phyloP scores from a whole-genome alignment of 2,329 filamentous ascomycete genomes.

The Stemphylium lycopersici region DNA sequence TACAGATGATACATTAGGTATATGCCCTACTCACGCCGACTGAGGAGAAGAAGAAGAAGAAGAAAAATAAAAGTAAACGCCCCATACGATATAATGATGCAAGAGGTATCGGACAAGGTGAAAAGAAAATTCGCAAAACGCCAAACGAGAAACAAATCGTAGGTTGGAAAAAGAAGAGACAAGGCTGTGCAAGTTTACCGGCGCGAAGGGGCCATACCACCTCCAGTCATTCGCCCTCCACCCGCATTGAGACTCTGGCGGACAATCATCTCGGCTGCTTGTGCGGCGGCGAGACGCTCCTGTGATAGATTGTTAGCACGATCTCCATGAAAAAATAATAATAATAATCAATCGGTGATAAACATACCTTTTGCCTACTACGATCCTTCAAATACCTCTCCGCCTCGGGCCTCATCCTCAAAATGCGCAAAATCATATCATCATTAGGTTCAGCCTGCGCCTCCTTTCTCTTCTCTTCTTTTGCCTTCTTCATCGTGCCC shows the following conservation, averaged over 20 bases:
- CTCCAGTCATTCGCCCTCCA: conserved; percentile 58
- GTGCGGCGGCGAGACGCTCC: conserved; percentile 86
- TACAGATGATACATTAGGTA: too few relatives aligned
- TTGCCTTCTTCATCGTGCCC: conserved; percentile 93
- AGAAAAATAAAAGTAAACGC: background rate
- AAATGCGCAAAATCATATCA: conserved; percentile 94
- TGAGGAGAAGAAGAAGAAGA: background rate
- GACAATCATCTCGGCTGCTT: conserved; percentile 92
- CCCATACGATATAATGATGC: conserved; percentile 1
- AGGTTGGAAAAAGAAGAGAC: background rate
- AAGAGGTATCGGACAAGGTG: conserved; percentile 23
- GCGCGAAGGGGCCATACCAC: conserved; percentile 13
- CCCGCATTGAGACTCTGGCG: conserved; percentile 80
- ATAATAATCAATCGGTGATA: background rate
- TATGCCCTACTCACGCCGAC: background rate
- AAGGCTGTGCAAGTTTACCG: background rate
- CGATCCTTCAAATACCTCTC: conserved; percentile 85
- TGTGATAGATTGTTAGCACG: conserved; percentile 8
- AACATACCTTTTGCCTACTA: conserved; percentile 75
- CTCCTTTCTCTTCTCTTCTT: conserved; percentile 94
- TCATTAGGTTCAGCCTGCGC: conserved; percentile 96
- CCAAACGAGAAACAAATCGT: background rate
- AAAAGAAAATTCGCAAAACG: background rate
- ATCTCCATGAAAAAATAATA: background rate
- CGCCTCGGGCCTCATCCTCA: conserved; percentile 94